A percentile compares a stretch with the other conserved stretches of the same genome.
Conservation (phyloP, 495 filamentous ascomycete species). For the Trichoderma virens region DNA sequence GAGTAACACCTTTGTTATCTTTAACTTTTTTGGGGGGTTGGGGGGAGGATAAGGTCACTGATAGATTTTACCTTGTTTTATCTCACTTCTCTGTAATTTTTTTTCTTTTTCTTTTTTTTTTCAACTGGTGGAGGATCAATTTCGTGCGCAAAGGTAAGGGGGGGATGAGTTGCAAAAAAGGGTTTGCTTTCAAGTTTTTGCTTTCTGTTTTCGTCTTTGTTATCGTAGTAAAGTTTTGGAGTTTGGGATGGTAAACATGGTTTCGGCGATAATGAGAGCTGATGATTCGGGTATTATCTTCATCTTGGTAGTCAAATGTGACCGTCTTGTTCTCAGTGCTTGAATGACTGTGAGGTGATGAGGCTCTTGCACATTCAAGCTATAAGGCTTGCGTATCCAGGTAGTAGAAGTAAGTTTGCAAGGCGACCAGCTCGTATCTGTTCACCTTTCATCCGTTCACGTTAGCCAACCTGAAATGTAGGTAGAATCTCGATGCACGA, state of each 20-base stretch:
- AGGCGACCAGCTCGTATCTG: too few relatives aligned
- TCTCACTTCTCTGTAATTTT: neutral
- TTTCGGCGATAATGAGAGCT: constrained; percentile 4
- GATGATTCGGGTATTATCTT: neutral
- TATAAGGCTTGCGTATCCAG: too few relatives aligned
- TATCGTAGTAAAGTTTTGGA: neutral
- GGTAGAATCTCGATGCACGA: too few relatives aligned
- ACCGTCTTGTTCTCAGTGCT: neutral
- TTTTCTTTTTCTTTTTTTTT: neutral
- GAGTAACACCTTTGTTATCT: too few relatives aligned
- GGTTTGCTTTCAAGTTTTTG: neutral
- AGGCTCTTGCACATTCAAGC: neutral
- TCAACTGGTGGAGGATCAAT: neutral
- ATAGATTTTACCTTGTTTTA: neutral
- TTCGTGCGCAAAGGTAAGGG: neutral
- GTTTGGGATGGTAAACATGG: neutral
- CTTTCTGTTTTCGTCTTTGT: neutral
- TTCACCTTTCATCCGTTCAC: too few relatives aligned
- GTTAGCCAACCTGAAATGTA: too few relatives aligned
- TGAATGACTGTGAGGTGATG: neutral
- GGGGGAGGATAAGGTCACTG: neutral
- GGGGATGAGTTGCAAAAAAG: neutral
- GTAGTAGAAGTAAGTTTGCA: too few relatives aligned
- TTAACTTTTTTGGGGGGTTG: neutral
- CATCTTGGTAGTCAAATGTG: neutral